Conservation (phyloP, 371 early-diverging fungal species). For the Actinomortierella wolfii region DNA sequence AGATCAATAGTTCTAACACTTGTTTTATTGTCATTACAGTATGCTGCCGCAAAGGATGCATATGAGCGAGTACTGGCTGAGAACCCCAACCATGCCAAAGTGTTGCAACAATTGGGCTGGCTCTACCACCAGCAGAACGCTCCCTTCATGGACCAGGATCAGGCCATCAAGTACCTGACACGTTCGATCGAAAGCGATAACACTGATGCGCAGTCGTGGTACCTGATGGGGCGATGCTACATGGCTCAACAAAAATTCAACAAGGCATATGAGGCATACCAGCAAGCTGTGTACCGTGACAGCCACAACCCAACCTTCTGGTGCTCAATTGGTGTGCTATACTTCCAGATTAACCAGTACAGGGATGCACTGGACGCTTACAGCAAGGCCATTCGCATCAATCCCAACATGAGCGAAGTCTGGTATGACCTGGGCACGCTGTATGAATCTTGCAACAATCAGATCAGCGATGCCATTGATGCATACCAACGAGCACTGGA, state of each 20-base stretch:
- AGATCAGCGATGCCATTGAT: conserved; percentile 95
- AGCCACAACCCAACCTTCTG: conserved; percentile 95
- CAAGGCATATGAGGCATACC: conserved; percentile 97
- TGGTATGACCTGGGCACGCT: conserved; percentile 97
- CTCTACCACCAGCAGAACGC: conserved; percentile 88
- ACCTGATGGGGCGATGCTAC: conserved; percentile 94
- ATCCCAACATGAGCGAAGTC: conserved; percentile 95
- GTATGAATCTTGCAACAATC: conserved; percentile 98
- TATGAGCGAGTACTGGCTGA: conserved; percentile 91
- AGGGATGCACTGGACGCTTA: conserved; percentile 98
- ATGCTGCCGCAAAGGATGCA: conserved; percentile 82
- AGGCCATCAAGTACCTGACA: conserved; percentile 82
- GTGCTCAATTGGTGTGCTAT: conserved; percentile 98
- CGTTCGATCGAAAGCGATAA: conserved; percentile 85
- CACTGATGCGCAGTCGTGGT: conserved; percentile 95
- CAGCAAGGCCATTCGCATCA: conserved; percentile 91
- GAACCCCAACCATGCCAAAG: conserved; percentile 94
- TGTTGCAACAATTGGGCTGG: conserved; percentile 96
- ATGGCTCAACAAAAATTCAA: conserved; percentile 95
- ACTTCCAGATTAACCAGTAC: conserved; percentile 95
- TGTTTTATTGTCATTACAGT: conserved; percentile 48
- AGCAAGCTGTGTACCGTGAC: conserved; percentile 97
- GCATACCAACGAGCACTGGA: conserved; percentile 95
- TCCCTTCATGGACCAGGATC: conserved; percentile 80
- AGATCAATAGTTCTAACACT: too few species aligned